These are phyloP conservation scores for Casaregolazyma lundiana DNA, from an alignment of 1,139 yeast species.

Conservation along the genomic window DNA sequence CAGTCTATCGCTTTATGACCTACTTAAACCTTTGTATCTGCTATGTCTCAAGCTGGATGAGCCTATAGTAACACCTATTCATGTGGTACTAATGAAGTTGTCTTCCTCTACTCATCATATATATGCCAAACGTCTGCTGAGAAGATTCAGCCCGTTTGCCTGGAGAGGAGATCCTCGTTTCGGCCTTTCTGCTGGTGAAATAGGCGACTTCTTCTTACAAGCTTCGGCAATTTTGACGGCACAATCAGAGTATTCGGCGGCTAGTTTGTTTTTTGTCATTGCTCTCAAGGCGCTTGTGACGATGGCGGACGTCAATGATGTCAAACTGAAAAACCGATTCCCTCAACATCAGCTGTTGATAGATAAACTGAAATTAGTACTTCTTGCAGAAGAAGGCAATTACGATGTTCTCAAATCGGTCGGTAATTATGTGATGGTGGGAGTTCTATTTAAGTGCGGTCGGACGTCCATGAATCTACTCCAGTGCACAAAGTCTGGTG, in stretches of 20 bases:
- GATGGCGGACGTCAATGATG: conserved; percentile 1
- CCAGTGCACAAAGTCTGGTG: not conserved
- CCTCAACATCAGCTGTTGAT: conserved; percentile 1
- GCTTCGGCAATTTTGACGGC: conserved; percentile 3
- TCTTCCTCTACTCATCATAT: conserved; percentile 1
- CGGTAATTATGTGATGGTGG: not conserved
- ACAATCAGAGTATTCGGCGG: conserved; percentile 1
- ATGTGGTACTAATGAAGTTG: conserved; percentile 1
- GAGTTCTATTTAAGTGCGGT: not conserved
- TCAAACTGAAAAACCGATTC: not conserved
- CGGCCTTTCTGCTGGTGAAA: conserved; percentile 1
- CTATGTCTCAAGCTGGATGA: conserved; percentile 3
- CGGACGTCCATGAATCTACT: not conserved
- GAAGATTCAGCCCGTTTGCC: not conserved
- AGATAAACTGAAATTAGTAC: not conserved
- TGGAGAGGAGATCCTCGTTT: conserved; percentile 3
- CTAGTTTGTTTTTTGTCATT: conserved; percentile 1
- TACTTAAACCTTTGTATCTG: not conserved
- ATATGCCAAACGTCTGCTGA: conserved; percentile 4
- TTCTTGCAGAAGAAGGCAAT: not conserved
- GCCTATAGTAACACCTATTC: conserved; percentile 6
- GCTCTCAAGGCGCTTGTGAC: conserved; percentile 3
- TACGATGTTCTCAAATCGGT: not conserved
- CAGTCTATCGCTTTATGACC: not conserved
- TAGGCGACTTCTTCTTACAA: conserved; percentile 4